Percentiles rank a stretch among this genome's conserved stretches.
Evolutionary conservation across 1,284 basidiomycete genomes (phyloP).

Genomic region (Coriolopsis trogii): DNA sequence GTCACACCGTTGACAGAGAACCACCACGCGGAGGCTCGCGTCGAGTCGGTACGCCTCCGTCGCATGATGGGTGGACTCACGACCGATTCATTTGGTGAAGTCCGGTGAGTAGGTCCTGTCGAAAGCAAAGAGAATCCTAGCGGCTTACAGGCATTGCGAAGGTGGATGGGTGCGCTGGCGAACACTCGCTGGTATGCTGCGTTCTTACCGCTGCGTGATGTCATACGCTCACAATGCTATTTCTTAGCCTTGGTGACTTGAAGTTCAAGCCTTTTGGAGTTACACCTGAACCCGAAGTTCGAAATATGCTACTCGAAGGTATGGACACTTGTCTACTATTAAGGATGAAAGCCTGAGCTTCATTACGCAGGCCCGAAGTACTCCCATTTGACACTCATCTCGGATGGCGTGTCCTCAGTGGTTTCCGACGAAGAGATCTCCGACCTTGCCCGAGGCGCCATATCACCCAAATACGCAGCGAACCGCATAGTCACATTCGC

Average conservation of each 20-base stretch:
- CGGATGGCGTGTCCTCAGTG: conserved; percentile 90
- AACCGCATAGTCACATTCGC: conserved; percentile 85
- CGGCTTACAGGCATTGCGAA: no score
- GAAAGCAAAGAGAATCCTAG: no score
- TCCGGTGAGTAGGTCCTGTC: conserved; percentile 51
- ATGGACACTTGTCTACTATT: no score
- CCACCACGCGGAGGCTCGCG: conserved; percentile 90
- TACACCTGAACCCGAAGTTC: conserved; percentile 94
- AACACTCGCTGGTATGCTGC: conserved; percentile 84
- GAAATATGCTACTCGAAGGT: conserved; percentile 80
- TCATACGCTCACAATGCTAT: conserved; percentile 3
- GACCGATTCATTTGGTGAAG: conserved; percentile 95
- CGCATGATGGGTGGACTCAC: conserved; percentile 91
- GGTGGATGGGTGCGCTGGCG: conserved; percentile 95
- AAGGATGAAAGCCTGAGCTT: no score
- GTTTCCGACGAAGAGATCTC: conserved; percentile 94
- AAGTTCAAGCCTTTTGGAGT: conserved; percentile 91
- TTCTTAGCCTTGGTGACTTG: conserved; percentile 82
- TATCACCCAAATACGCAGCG: conserved; percentile 81
- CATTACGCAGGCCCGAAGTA: conserved; percentile 71
- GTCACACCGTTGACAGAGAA: conserved; percentile 85
- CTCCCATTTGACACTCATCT: conserved; percentile 82
- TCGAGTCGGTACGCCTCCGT: conserved; percentile 85
- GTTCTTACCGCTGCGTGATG: conserved; percentile 6
- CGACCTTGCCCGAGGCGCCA: conserved; percentile 79